Base-by-base conservation (phyloP, 345 rosid genomes). In the Melaleuca quinquenervia region DNA sequence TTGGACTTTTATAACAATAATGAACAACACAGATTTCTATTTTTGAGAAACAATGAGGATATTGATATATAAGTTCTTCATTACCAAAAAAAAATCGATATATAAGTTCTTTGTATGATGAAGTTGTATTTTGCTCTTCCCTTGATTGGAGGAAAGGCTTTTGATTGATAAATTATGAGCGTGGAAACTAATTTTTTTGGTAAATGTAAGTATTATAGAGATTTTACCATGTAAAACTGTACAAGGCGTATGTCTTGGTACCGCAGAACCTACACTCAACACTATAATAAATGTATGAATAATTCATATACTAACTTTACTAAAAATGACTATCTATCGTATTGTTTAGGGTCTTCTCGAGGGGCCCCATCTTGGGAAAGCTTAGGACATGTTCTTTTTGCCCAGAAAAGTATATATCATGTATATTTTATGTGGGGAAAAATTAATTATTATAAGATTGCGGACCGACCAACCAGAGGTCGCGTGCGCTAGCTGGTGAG, bases 391-490 rank as follows among this genome's bases (percentile, higher is more conserved):
- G 8, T 84, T 51, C 44, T 29, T 55, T 83, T 55, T 36, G 15
- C 60, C 88, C 87, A 84, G 83, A 8, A 41, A 82, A 24, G 74
- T 4, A 84, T 24, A 15, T 36, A 36, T 32, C 5, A 36, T 70
- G 78, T 36, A 41, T 18, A 70, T 20, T 20, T 14, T 76, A n/a
- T 51, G 76, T 50, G 5, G 29, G 84, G 36, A 84, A 62, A 76
- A 51, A 45, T 24, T 22, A 32, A n/a, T 41, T 52, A 32, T 32
- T 27, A 44, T 24, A 85, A 41, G 70, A 86, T 36, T 75, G 88
- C 87, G 74, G 93, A 86, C 92, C 92, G 86, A 90, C 94, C 94
- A 94, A 92, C 91, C 88, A 89, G 91, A 85, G 87, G 83, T 84
- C 92, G 93, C 91, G 91, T 91, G 95, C 90, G 14, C 16, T 86